These are phyloP conservation scores for Fusarium penzigii DNA, from an alignment of 2,329 filamentous ascomycete genomes.

Conservation along the genomic window DNA sequence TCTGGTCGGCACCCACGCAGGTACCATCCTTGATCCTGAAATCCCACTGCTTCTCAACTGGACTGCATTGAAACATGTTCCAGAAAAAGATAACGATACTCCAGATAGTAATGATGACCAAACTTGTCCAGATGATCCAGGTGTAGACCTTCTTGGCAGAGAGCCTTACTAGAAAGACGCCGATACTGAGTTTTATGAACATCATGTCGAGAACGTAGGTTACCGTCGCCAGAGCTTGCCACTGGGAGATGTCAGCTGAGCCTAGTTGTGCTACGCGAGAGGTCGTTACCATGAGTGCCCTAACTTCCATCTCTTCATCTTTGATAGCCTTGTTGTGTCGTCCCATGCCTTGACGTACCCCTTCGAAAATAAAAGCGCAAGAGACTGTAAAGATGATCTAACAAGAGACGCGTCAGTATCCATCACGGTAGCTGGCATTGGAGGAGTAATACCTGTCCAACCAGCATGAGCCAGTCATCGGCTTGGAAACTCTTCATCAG, in stretches of 20 bases:
- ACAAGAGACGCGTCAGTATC: neutral
- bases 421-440: neutral
- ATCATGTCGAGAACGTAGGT: constrained; percentile 56
- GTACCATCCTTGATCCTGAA: constrained; percentile 44
- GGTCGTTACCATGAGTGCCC: constrained; percentile 46
- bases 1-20: constrained; percentile 45
- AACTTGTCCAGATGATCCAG: constrained; percentile 47
- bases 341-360: constrained; percentile 46
- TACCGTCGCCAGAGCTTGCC: constrained; percentile 52
- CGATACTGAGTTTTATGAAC: constrained; percentile 58
- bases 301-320: constrained; percentile 40
- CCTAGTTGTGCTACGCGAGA: neutral
- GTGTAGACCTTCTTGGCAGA: constrained; percentile 48
- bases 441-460: constrained; percentile 43
- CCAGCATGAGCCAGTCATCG: constrained; percentile 58
- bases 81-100: constrained; percentile 52
- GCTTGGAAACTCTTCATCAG: constrained; percentile 47
- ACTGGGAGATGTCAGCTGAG: constrained; percentile 34
- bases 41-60: constrained; percentile 54
- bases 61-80: constrained; percentile 53
- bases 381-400: constrained; percentile 49
- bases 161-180: constrained; percentile 52
- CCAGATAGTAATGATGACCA: constrained; percentile 49
- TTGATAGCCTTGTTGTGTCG: constrained; percentile 48
- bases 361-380: constrained; percentile 47